These are phyloP conservation scores for Umbilicus rupestris DNA, from an alignment of 164 flowering plant genomes.

Conservation along the genomic window DNA sequence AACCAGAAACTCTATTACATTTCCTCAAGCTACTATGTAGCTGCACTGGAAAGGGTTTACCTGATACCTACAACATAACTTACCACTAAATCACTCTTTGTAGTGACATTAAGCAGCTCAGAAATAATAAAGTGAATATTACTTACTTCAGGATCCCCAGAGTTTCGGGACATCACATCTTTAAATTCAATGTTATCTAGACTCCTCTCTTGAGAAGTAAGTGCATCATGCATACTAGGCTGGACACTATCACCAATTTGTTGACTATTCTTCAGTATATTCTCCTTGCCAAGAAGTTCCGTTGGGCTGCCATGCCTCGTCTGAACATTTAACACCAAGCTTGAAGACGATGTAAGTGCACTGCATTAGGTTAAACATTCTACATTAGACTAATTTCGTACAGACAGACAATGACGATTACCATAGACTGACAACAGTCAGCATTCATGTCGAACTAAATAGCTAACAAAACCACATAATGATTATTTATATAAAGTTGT, in stretches of 20 bases:
- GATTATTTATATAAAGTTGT: not conserved
- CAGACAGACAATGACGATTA: not conserved
- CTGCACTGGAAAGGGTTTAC: slow-evolving; percentile 12
- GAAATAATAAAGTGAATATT: not conserved
- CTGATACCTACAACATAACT: slow-evolving; percentile 23
- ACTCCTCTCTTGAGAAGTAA: slow-evolving; percentile 14
- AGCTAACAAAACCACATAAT: not conserved
- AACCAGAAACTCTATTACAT: slow-evolving; percentile 28
- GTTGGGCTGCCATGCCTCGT: slow-evolving; percentile 51
- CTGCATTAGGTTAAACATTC: slow-evolving; percentile 22
- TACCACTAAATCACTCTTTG: not conserved
- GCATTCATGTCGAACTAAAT: not conserved
- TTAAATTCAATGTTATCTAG: slow-evolving; percentile 16
- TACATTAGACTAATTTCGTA: not conserved
- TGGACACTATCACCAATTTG: slow-evolving; percentile 12
- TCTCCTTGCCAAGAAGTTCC: slow-evolving; percentile 22
- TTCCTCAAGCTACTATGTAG: slow-evolving; percentile 40
- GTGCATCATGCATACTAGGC: slow-evolving; percentile 15
- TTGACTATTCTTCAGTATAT: slow-evolving; percentile 34
- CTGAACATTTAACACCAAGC: slow-evolving; percentile 20
- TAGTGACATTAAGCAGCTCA: not conserved
- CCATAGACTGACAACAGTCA: not conserved
- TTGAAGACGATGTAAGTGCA: slow-evolving; percentile 28
- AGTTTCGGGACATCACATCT: slow-evolving; percentile 12
- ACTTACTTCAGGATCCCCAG: slow-evolving; percentile 17